phyloP scores from a whole-genome alignment of 768 basidiomycete genomes.

The Auricularia sp. region DNA sequence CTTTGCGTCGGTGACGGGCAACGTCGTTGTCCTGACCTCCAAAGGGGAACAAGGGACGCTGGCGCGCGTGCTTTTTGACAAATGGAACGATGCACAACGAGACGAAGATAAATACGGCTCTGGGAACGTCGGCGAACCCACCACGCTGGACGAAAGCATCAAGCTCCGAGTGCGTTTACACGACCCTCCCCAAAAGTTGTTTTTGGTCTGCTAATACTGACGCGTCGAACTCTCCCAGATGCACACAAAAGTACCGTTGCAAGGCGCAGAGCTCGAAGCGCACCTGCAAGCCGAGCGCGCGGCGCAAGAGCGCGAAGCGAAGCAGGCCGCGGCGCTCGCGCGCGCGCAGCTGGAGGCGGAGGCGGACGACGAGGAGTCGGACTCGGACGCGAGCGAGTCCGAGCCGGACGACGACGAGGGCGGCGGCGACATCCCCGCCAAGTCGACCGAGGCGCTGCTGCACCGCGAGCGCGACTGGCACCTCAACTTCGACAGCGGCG shows the following conservation, averaged over 20 bases:
- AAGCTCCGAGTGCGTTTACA: conserved; percentile 45
- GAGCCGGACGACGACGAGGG: conserved; percentile 53
- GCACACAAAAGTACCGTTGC: conserved; percentile 79
- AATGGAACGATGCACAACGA: conserved; percentile 79
- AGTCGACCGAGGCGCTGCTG: conserved; percentile 33
- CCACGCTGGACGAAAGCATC: conserved; percentile 69
- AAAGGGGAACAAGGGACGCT: conserved; percentile 75
- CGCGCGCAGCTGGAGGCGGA: conserved; percentile 84
- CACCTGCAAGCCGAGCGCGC: conserved; percentile 66
- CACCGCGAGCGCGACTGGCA: conserved; percentile 42
- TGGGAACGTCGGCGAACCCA: conserved; percentile 77
- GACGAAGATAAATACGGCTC: conserved; percentile 77
- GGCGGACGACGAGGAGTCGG: conserved; percentile 73
- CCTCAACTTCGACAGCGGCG: conserved; percentile 66
- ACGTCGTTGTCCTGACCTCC: conserved; percentile 78
- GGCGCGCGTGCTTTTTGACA: conserved; percentile 65
- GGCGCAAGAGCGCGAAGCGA: conserved; percentile 73
- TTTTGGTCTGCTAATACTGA: not conserved
- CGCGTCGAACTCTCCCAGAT: conserved; percentile 36
- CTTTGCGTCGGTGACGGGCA: conserved; percentile 73
- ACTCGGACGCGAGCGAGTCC: conserved; percentile 54
- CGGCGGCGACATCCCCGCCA: conserved; percentile 32
- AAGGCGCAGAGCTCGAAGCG: conserved; percentile 79
- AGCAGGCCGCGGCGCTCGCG: conserved; percentile 72
- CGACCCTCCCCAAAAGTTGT: not conserved